These are phyloP conservation scores for Cardiospermum halicacabum DNA, from an alignment of 345 rosid genomes.

Conservation along the genomic window DNA sequence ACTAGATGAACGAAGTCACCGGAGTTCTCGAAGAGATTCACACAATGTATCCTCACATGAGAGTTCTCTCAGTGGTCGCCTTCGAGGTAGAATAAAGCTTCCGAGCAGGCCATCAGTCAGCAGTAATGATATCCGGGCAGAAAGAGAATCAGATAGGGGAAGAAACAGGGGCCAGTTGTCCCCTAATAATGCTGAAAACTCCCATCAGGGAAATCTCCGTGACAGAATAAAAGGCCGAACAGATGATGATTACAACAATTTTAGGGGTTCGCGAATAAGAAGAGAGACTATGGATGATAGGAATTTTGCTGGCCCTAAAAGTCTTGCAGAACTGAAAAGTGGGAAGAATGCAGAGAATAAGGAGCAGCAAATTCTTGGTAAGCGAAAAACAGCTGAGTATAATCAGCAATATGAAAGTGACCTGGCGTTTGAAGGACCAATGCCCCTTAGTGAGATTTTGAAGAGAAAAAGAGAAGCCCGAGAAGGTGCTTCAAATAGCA, in stretches of 20 bases:
- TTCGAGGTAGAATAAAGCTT: slow-evolving; percentile 82
- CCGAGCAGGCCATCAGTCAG: slow-evolving; percentile 40
- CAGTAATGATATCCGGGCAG: slow-evolving; percentile 33
- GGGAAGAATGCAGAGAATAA: slow-evolving; percentile 28
- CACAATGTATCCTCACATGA: slow-evolving; percentile 32
- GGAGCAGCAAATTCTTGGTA: slow-evolving; percentile 39
- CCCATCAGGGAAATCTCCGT: slow-evolving; percentile 47
- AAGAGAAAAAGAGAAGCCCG: slow-evolving; percentile 69
- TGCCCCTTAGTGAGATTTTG: slow-evolving; percentile 81
- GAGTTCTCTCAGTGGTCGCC: slow-evolving; percentile 51
- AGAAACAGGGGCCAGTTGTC: slow-evolving; percentile 44
- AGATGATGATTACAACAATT: slow-evolving; percentile 37
- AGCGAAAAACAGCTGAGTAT: slow-evolving; percentile 46
- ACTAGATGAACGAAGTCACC: slow-evolving; percentile 39
- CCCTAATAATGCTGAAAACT: slow-evolving; percentile 32
- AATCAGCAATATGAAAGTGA: slow-evolving; percentile 39
- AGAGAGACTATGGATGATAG: slow-evolving; percentile 48
- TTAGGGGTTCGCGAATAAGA: no score
- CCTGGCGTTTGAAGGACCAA: slow-evolving; percentile 71
- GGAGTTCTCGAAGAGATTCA: slow-evolving; percentile 39
- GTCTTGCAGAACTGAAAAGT: slow-evolving; percentile 59
- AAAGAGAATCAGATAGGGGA: slow-evolving; percentile 49
- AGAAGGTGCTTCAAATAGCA: slow-evolving; percentile 32
- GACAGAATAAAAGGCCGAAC: slow-evolving; percentile 58
- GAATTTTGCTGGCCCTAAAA: slow-evolving; percentile 50